Evolutionary conservation across 2,329 filamentous ascomycete genomes (phyloP), one percentile per base, ranked within the genome.

Genomic region (Colletotrichum incanum): DNA sequence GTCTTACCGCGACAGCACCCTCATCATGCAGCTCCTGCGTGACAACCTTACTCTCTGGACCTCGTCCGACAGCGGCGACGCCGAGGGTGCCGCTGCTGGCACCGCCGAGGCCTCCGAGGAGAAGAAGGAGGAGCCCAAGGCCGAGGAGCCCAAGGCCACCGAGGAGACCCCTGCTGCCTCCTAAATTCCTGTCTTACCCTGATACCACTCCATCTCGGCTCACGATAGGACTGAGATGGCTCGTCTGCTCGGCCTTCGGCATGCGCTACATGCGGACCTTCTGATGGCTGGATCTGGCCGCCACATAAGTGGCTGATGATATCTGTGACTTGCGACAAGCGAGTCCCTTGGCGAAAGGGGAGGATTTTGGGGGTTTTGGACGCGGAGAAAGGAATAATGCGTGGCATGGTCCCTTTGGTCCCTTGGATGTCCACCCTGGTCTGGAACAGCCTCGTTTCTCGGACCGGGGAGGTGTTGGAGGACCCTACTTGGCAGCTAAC

Each of bases 31-130:
- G 90, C 91, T 98, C 75, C 93, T 98, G 84, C 94, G 96, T 83
- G 96, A 98, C 89, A 98, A 98, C 90, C 90, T 98, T 75, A 98
- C 95, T 77, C 93, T 98, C 85, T 98, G 95, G 95, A 98, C 95
- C 79, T 98, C 95, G 78, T 97, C 95, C 73, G 95, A 98, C 83
- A 94, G 90, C 79, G 92, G 88, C 79, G 96, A 98, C 84, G 88
- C 89, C 73, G 94, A 96, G 85, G 86, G 83, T 76, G 86, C 91
- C 75, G 87, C 86, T 73, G 87, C 89, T 76, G 85, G 89, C 78
- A 85, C 84, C 76, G 87, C 89, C 87, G 91, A 92, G 87, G 91
- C 94, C 80, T 88, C 84, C 58, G 84, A 87, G 76, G 82, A 86
- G 73, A 84, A 86, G 73, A 84, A 86, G 73, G 90, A 93, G 82